Conservation (phyloP, 208 protist genomes). For the Acanthamoeba sp. region DNA sequence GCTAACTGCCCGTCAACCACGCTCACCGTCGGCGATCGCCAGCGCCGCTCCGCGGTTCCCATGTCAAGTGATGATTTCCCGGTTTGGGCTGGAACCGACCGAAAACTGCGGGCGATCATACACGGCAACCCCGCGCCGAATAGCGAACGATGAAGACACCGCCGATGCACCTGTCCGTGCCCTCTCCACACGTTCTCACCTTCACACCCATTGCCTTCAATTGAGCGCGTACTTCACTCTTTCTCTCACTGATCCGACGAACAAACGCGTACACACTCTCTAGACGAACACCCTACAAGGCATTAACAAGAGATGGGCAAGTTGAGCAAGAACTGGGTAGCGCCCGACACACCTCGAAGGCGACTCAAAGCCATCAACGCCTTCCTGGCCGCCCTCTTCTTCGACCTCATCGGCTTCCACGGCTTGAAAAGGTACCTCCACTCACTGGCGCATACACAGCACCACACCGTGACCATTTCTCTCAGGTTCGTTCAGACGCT, state of each 20-base stretch:
- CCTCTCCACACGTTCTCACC: background rate
- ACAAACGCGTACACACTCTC: too few relatives aligned
- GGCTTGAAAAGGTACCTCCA: background rate
- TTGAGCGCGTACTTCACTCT: background rate
- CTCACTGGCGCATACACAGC: background rate
- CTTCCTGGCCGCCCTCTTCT: background rate
- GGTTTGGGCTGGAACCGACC: background rate
- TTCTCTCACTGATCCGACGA: too few relatives aligned
- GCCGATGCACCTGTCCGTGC: background rate
- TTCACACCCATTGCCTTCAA: background rate
- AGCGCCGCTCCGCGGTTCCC: background rate
- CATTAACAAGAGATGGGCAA: background rate
- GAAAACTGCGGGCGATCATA: background rate
- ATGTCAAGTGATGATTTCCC: background rate
- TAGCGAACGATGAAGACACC: background rate
- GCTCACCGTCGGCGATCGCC: too few relatives aligned
- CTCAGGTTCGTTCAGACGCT: conserved; percentile 24
- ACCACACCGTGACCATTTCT: too few relatives aligned
- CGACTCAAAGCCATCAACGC: conserved; percentile 19
- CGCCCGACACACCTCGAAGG: background rate
- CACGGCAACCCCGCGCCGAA: background rate
- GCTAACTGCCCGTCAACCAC: too few relatives aligned
- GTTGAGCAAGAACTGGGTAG: conserved; percentile 7
- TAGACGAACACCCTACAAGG: too few relatives aligned
- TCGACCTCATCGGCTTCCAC: conserved; percentile 6